Conservation (phyloP, 2,329 filamentous ascomycete genomes). For the Pseudocercospora musae region DNA sequence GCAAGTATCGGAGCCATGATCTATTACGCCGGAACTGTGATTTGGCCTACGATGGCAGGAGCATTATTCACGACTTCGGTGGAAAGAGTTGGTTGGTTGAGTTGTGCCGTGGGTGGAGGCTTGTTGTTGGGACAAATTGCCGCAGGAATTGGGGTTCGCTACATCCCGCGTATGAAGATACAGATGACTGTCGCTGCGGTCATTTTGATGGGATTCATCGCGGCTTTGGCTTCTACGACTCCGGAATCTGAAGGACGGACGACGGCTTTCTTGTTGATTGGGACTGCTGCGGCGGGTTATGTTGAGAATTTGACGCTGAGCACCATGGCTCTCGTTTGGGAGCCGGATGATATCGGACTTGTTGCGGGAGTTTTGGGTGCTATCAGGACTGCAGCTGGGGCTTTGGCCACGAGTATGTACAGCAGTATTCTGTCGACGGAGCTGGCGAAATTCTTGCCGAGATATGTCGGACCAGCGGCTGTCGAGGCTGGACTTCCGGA, state of each 20-base stretch:
- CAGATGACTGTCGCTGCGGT: constrained; percentile 14
- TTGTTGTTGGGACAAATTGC: constrained; percentile 16
- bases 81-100: constrained; percentile 12
- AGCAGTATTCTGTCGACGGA: constrained; percentile 15
- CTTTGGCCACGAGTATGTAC: constrained; percentile 19
- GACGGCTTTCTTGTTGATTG: constrained; percentile 13
- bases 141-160: constrained; percentile 12
- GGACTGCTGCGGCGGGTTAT: constrained; percentile 14
- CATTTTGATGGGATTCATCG: constrained; percentile 17
- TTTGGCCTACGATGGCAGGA: constrained; percentile 15
- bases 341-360: constrained; percentile 18
- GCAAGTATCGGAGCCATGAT: constrained; percentile 35
- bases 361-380: constrained; percentile 15
- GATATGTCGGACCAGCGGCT: constrained; percentile 10
- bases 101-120: constrained; percentile 14
- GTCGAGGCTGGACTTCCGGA: constrained; percentile 12
- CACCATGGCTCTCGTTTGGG: constrained; percentile 18
- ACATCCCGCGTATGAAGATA: constrained; percentile 16
- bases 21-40: constrained; percentile 29
- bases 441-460: constrained; percentile 9
- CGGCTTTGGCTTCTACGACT: constrained; percentile 8
- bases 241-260: constrained; percentile 6
- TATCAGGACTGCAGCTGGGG: constrained; percentile 13
- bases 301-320: constrained; percentile 17
- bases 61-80: constrained; percentile 15